Base-by-base conservation (phyloP, 2,329 filamentous ascomycete species). In the Hypoxylon sp. region DNA sequence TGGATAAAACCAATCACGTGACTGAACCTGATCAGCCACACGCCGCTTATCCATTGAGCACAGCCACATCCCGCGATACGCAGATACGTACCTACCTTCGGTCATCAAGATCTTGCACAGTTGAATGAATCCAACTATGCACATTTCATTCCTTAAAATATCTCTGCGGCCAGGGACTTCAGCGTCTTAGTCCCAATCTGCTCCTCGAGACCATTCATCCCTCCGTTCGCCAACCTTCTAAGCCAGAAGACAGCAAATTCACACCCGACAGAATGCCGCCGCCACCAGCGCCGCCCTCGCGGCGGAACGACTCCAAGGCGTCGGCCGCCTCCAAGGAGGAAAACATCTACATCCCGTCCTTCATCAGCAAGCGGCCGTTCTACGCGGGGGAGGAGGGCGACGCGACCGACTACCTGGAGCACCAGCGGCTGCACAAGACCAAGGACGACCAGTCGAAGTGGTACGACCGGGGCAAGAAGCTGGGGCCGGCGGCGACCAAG, bases 351-450 rank as follows among this genome's bases (percentile, higher is more conserved):
- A 99, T 99, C 75, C 96, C 96, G 4, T 89, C 92, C 56, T 99
- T 97, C 85, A 99, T 99, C 81, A 94, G 93, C 73, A 97, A 97
- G 79, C 94, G 96, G 72, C 96, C 96, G 3, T 99, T 99, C 81
- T 99, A 98, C 79, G 89, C 96, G 57, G 89, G 87, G 73, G 89
- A 92, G 72, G 92, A 93, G 76, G 90, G 90, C 70, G 88, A 90
- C 65, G 86, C 87, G 72, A 87, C 87, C 76, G 94, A 98, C 75
- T 99, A 98, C 78, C 92, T 99, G 70, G 93, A 97, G 80, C 96
- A 99, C 87, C 96, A 99, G 76, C 93, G 94, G 78, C 84, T 95
- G 24, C 89, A 93, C 61, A 91, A 92, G 72, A 89, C 91, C 71
- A 87, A 90, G 48, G 86, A 90, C 58, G 86, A 87, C 73, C 79